Evolutionary conservation across 768 basidiomycete species (phyloP).

Genomic region (Tricholoma sp.): DNA sequence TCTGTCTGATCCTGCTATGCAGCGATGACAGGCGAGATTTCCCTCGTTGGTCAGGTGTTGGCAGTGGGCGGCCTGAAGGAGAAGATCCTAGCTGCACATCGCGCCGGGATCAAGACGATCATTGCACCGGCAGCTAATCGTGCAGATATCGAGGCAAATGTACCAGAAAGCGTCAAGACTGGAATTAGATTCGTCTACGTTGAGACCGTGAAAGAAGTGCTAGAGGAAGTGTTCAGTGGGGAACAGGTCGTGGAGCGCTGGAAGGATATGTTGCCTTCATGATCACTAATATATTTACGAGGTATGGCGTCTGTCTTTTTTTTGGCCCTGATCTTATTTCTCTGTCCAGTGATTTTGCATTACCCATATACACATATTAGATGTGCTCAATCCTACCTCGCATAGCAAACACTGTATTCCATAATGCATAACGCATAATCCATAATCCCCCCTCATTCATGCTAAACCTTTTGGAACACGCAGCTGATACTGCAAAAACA

Average conservation of each 20-base stretch:
- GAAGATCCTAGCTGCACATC: conserved; percentile 94
- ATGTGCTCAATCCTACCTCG: conserved; percentile 9
- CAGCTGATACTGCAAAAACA: too few species aligned
- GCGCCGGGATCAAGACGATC: conserved; percentile 93
- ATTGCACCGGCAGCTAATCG: conserved; percentile 84
- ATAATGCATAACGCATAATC: conserved; percentile 7
- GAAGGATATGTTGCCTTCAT: conserved; percentile 46
- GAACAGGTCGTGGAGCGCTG: conserved; percentile 54
- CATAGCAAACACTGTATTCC: conserved; percentile 15
- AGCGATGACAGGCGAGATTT: conserved; percentile 99
- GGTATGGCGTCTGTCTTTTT: conserved; percentile 4
- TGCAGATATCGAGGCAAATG: conserved; percentile 96
- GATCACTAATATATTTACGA: conserved; percentile 2
- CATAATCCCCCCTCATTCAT: not conserved
- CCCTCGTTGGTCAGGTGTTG: conserved; percentile 91
- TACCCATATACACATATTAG: conserved; percentile 6
- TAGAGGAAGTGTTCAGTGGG: conserved; percentile 80
- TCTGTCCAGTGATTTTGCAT: not conserved
- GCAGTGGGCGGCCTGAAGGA: conserved; percentile 96
- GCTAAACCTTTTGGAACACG: not conserved
- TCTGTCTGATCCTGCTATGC: not conserved
- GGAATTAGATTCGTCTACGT: conserved; percentile 96
- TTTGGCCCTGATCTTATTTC: not conserved
- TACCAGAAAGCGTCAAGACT: conserved; percentile 91
- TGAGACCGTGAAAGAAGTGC: conserved; percentile 85